Base-by-base conservation (phyloP, 75 land plant genomes). In the Pinus taeda region DNA sequence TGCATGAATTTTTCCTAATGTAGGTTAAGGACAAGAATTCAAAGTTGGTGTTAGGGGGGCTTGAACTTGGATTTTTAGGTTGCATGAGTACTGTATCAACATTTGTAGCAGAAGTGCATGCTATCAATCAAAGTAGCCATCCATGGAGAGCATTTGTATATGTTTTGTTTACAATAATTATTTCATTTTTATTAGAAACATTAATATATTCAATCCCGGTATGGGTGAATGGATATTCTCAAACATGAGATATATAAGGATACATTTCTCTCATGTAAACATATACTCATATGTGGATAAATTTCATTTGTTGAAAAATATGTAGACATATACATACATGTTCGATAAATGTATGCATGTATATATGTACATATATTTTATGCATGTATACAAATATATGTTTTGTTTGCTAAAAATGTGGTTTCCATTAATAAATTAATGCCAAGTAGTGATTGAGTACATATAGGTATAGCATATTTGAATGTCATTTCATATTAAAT, bases 71-170 rank as follows among this genome's bases (percentile, higher is more conserved):
- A 11, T 84, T 93, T 22, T 66, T 96, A 62, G 98, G 98, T 29
- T 96, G 94, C 81, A 57, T 96, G 77, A 96, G 98, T 76, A 96
- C 98, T 6, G 98, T 96, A 9, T 96, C 98, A 15, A 96, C 98
- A 5, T 93, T 96, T 81, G 90, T 89, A 14, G 91, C 83, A 6
- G 99, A 96, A 79, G 75, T 89, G 59, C 74, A 90, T 74, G 82
- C 85, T 13, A 82, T 96, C 83, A 73, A 82, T 61, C 74, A 80
- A 49, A 87, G 92, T 71, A 79, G 75, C 14, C 80, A 80, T 39
- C 82, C 78, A 17, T 85, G 95, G 86, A 85, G 90, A 59, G 93
- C 99, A 9, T 86, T 87, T 81, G 85, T 73, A 0, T 96, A 96
- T 80, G 77, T 82, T 21, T 17, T 74, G 8, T 29, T 79, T 7